Evolutionary conservation across 352 stramenopile species (phyloP), one percentile per base, ranked within the genome.

Genomic region (Lagenidium giganteum): DNA sequence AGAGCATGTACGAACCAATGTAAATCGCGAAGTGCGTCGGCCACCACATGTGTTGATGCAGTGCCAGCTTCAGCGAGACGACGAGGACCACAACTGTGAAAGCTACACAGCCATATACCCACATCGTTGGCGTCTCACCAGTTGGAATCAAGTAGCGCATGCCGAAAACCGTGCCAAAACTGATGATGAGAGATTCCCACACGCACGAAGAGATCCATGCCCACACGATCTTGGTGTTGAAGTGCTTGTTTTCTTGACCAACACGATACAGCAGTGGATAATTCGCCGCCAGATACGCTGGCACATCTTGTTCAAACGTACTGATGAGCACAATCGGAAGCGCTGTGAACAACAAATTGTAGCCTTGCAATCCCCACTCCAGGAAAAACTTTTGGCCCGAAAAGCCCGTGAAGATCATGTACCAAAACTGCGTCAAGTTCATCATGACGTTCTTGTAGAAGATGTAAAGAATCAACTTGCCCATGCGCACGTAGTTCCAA

Each of bases 391-490:
- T 94, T 42, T 95, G 83, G 0, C 83, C 79, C 13, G 82, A 93
- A 47, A 88, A 95, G 29, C 80, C 78, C 42, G 75, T 89, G 61
- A 87, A 96, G 49, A 95, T 85, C 72, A 95, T 93, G 67, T 95
- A 98, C 75, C 79, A 96, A 65, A 96, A 98, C 52, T 97, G 85
- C 26, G 89, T 95, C 58, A 98, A 65, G 54, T 95, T 96, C 57
- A 97, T 79, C 58, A 97, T 93, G 27, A 98, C 83, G 55, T 98
- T 98, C 64, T 97, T 97, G 86, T 97, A 98, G 57, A 98, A 97
- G 31, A 90, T 95, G 64, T 97, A 96, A 30, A 96, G 45, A 31
- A 97, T 93, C 5, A 96, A 61, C 54, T 95, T 96, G 35, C 81
- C 86, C 62, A 97, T 95, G 30, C 94, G 83, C 11, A 95, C 61